Conservation (phyloP, 495 filamentous ascomycete genomes). For the Margaritispora aquatica region DNA sequence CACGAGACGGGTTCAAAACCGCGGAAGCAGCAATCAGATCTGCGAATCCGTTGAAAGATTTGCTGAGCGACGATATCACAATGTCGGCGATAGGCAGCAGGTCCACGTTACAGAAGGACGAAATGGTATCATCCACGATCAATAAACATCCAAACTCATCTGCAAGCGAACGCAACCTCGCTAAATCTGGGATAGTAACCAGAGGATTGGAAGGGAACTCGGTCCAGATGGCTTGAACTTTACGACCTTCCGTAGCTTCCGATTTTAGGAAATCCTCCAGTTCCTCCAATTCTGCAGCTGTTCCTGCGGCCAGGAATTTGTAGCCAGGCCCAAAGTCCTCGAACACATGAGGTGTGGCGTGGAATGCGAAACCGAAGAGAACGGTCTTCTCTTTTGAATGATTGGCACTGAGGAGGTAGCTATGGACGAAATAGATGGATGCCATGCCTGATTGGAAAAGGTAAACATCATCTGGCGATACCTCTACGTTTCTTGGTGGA, state of each 20-base stretch:
- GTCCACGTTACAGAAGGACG: conserved; percentile 30
- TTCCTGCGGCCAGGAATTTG: conserved; percentile 20
- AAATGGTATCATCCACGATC: conserved; percentile 32
- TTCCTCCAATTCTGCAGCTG: conserved; percentile 16
- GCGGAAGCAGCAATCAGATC: conserved; percentile 45
- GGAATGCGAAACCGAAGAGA: conserved; percentile 28
- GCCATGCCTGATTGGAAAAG: conserved; percentile 32
- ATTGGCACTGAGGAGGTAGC: conserved; percentile 8
- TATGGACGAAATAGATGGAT: conserved; percentile 24
- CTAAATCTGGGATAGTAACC: conserved; percentile 24
- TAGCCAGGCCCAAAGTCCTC: conserved; percentile 23
- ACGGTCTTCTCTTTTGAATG: conserved; percentile 11
- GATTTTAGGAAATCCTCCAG: conserved; percentile 20
- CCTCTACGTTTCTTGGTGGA: conserved; percentile 10
- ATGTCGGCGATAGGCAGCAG: conserved; percentile 35
- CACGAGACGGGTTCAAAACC: conserved; percentile 33
- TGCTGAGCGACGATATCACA: conserved; percentile 41
- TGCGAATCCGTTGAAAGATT: conserved; percentile 43
- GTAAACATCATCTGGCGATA: conserved; percentile 25
- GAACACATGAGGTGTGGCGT: conserved; percentile 23
- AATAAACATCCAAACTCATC: conserved; percentile 26
- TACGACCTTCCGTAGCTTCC: conserved; percentile 16
- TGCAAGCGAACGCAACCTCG: conserved; percentile 25
- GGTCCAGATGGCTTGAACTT: conserved; percentile 24
- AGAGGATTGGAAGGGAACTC: conserved; percentile 33